These are phyloP conservation scores for Amanita fuliginea DNA, from an alignment of 768 basidiomycete genomes.

Conservation along the genomic window DNA sequence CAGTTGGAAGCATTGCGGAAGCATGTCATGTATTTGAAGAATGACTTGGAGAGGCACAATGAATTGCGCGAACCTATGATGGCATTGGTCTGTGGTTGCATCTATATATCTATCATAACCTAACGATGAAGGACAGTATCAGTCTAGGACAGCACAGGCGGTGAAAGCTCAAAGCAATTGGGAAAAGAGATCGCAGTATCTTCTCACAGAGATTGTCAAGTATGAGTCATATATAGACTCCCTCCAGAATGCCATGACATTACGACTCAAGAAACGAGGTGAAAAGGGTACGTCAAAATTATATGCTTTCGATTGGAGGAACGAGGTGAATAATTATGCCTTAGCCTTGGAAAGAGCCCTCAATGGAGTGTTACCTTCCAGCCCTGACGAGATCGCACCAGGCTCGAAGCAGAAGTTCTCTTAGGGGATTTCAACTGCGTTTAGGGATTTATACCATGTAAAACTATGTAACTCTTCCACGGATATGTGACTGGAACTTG, in stretches of 20 bases:
- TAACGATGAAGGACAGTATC: constrained; percentile 46
- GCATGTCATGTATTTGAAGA: constrained; percentile 66
- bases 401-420: background rate
- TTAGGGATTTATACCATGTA: background rate
- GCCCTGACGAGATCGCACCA: background rate
- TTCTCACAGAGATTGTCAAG: constrained; percentile 89
- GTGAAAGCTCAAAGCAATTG: constrained; percentile 80
- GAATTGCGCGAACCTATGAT: constrained; percentile 76
- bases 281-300: constrained; percentile 46
- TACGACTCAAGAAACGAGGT: constrained; percentile 82
- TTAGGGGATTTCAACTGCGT: background rate
- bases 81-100: constrained; percentile 41
- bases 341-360: constrained; percentile 4
- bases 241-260: constrained; percentile 68
- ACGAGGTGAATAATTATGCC: background rate
- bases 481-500: too few species aligned
- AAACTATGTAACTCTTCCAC: background rate
- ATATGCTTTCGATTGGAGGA: background rate
- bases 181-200: constrained; percentile 84
- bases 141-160: constrained; percentile 61
- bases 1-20: constrained; percentile 85
- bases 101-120: constrained; percentile 1
- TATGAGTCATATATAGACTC: constrained; percentile 94
- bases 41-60: constrained; percentile 76
- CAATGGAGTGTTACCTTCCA: background rate